phyloP scores from a whole-genome alignment of 2,329 filamentous ascomycete genomes.

The Verticillium albo-atrum region DNA sequence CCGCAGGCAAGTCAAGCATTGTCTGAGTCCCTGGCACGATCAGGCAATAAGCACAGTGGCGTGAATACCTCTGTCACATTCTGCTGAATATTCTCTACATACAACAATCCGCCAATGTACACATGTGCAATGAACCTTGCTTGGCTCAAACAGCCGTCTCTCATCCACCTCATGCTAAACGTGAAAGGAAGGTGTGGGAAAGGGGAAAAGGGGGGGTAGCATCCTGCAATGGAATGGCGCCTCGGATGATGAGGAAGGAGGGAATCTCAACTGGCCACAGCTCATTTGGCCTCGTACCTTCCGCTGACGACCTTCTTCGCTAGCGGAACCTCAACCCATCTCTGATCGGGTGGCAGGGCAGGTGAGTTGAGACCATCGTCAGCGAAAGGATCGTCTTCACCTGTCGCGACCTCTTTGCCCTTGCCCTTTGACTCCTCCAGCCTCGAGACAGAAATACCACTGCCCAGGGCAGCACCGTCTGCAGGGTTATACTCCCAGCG shows the following conservation, averaged over 20 bases:
- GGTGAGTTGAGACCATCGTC: conserved; percentile 30
- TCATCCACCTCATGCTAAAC: neutral
- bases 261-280: neutral
- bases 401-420: conserved; percentile 41
- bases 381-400: conserved; percentile 63
- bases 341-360: conserved; percentile 20
- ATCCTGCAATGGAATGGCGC: neutral
- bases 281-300: conserved; percentile 61
- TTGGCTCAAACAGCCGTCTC: neutral
- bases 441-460: conserved; percentile 62
- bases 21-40: no score
- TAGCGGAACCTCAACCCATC: conserved; percentile 65
- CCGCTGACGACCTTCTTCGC: conserved; percentile 68
- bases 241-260: neutral
- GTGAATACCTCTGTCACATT: neutral
- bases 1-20: no score
- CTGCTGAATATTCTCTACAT: neutral
- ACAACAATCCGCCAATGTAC: neutral
- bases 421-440: conserved; percentile 47
- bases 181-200: neutral
- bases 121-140: neutral
- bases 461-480: conserved; percentile 43
- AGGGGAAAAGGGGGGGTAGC: neutral
- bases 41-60: no score
- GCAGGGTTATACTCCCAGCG: conserved; percentile 62